Evolutionary conservation across 2,329 filamentous ascomycete genomes (phyloP), one percentile per base, ranked within the genome.

Genomic region (Cytospora mali): DNA sequence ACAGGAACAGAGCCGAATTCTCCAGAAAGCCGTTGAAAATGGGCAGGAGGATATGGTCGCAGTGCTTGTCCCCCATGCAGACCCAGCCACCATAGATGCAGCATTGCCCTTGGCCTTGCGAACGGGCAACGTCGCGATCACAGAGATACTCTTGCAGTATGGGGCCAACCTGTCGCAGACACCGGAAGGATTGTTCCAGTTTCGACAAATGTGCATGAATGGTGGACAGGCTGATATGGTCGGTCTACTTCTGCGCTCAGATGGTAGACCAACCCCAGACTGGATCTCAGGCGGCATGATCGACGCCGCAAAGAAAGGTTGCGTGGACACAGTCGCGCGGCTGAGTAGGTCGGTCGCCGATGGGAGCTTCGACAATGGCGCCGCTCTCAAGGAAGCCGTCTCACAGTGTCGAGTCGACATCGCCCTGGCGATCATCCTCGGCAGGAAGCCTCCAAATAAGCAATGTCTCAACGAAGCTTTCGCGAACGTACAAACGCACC

Each of bases 291-390:
- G 82, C 53, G 78, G 77, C 53, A 77, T 86, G 78, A 77, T 80
- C 13, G 81, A 83, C 52, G 84, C 84, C 4, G 73, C 79, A 0
- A 75, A 75, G 31, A 78, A 78, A 4, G 82, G 81, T 0, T 84
- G 80, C 61, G 70, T 83, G 6, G 75, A 79, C 2, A 84, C 80
- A 1, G 83, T 86, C 0, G 66, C 80, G 10, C 75, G 79, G 42
- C 74, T 87, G 1, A 83, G 80, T 65, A 79, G 81, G 31, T 81
- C 83, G 0, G 77, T 74, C 1, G 84, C 83, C 2, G 82, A 87
- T 56, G 81, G 80, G 6, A 81, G 82, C 64, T 77, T 81, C 67
- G 80, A 83, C 64, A 73, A 78, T 2, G 82, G 79, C 11, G 79
- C 84, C 23, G 83, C 83, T 0, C 74, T 88, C 28, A 82, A 80